Percentiles rank a stretch among this genome's conserved stretches.
Conservation (phyloP, 2,329 filamentous ascomycete species). For the Tolypocladium cylindrosporum region DNA sequence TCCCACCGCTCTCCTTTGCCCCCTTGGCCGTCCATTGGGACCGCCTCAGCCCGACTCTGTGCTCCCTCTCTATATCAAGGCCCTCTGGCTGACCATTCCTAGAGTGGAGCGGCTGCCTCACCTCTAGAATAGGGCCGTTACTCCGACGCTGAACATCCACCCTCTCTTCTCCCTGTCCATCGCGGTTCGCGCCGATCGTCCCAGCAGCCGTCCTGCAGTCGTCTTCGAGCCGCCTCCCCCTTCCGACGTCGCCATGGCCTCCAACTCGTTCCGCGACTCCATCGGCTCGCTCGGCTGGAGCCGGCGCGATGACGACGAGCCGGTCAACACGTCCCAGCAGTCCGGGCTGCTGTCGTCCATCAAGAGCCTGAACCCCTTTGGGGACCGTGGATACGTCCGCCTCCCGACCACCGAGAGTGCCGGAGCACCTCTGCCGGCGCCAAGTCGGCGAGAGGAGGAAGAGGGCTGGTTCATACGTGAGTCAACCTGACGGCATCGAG, state of each 20-base stretch:
- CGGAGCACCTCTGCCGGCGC: conserved; percentile 77
- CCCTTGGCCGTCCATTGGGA: background rate
- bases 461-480: conserved; percentile 93
- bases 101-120: conserved; percentile 5
- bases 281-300: conserved; percentile 95
- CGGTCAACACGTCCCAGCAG: conserved; percentile 60
- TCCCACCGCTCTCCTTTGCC: conserved; percentile 2
- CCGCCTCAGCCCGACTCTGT: background rate
- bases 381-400: conserved; percentile 75
- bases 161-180: background rate
- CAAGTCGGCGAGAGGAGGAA: conserved; percentile 81
- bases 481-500: conserved; percentile 30
- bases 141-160: background rate
- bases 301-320: conserved; percentile 71
- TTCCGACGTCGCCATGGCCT: conserved; percentile 56
- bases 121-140: background rate
- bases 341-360: conserved; percentile 72
- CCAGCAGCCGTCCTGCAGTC: background rate
- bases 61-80: conserved; percentile 5
- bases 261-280: conserved; percentile 81
- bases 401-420: conserved; percentile 76
- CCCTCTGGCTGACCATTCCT: conserved; percentile 11
- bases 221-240: background rate
- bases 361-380: conserved; percentile 81
- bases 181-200: conserved; percentile 11